Percentiles rank a stretch among this genome's conserved stretches.
Conservation (phyloP, 495 filamentous ascomycete species). For the Penicillium silybi region DNA sequence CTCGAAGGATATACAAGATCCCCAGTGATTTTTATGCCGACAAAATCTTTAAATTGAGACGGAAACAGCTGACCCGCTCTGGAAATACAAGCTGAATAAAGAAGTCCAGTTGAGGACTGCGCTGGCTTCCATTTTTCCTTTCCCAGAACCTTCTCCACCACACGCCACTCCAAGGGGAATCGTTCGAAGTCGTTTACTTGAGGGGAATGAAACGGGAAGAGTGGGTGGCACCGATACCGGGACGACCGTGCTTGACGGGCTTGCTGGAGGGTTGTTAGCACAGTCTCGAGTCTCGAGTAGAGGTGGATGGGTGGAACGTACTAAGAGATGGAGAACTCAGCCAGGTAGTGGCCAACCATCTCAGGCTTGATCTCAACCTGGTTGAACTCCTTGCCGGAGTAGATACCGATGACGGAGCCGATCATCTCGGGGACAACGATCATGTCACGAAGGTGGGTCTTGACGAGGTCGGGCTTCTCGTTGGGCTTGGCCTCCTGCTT, state of each 20-base stretch:
- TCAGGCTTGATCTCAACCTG: slow-evolving; percentile 99
- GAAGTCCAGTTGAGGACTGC: slow-evolving; percentile 29
- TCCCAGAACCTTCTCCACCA: slow-evolving; percentile 40
- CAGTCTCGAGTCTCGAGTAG: slow-evolving; percentile 1
- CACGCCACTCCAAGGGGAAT: slow-evolving; percentile 42
- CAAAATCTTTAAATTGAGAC: slow-evolving; percentile 48
- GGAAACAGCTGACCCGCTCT: slow-evolving; percentile 46
- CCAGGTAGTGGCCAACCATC: slow-evolving; percentile 99
- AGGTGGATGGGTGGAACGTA: slow-evolving; percentile 51
- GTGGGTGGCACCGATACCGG: slow-evolving; percentile 99
- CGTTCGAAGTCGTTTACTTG: slow-evolving; percentile 68
- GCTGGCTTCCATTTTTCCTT: slow-evolving; percentile 40
- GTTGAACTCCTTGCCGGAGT: slow-evolving; percentile 99
- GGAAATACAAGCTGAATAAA: slow-evolving; percentile 46
- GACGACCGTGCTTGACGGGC: slow-evolving; percentile 99
- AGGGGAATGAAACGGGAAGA: slow-evolving; percentile 99
- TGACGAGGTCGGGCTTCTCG: slow-evolving; percentile 98
- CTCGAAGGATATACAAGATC: slow-evolving; percentile 9
- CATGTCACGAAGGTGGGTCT: slow-evolving; percentile 99
- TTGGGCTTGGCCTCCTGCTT: slow-evolving; percentile 99
- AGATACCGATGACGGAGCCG: slow-evolving; percentile 95
- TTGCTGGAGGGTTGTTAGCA: slow-evolving; percentile 62
- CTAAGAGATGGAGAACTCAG: slow-evolving; percentile 99
- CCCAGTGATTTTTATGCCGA: slow-evolving; percentile 37
- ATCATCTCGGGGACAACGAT: slow-evolving; percentile 99